Conservation (phyloP, 2,329 filamentous ascomycete species). For the Ambrosiella xylebori region DNA sequence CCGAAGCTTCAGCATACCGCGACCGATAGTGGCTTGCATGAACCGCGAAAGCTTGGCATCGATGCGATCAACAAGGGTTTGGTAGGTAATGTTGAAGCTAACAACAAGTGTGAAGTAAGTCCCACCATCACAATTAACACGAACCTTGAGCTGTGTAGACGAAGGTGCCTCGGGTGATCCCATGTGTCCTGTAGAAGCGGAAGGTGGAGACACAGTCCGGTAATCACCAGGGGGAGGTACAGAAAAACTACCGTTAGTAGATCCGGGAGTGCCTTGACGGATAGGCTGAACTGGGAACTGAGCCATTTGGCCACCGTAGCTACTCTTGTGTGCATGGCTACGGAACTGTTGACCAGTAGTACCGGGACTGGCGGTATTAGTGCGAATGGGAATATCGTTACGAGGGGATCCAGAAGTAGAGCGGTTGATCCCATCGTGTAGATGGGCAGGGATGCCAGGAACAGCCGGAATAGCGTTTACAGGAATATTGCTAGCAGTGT, state of each 20-base stretch:
- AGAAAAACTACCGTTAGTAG: constrained; percentile 17
- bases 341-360: constrained; percentile 41
- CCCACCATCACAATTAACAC: constrained; percentile 71
- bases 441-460: constrained; percentile 57
- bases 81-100: constrained; percentile 85
- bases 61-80: constrained; percentile 84
- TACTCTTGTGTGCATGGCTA: constrained; percentile 28
- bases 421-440: constrained; percentile 51
- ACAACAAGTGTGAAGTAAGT: constrained; percentile 94
- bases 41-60: constrained; percentile 85
- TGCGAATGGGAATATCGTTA: constrained; percentile 47
- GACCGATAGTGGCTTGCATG: constrained; percentile 67
- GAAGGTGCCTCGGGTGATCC: constrained; percentile 34
- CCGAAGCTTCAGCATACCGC: constrained; percentile 67
- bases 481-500: constrained; percentile 29
- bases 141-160: constrained; percentile 77
- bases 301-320: constrained; percentile 33
- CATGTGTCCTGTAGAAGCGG: constrained; percentile 16
- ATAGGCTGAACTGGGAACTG: constrained; percentile 40
- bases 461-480: constrained; percentile 47
- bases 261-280: constrained; percentile 29
- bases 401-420: constrained; percentile 71
- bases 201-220: constrained; percentile 30
- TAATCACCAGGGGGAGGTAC: constrained; percentile 23
- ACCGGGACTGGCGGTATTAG: constrained; percentile 54